A percentile compares a stretch with the other conserved stretches of the same genome.
Conservation (phyloP, 352 stramenopile species). For the Aphanomyces cochlioides region DNA sequence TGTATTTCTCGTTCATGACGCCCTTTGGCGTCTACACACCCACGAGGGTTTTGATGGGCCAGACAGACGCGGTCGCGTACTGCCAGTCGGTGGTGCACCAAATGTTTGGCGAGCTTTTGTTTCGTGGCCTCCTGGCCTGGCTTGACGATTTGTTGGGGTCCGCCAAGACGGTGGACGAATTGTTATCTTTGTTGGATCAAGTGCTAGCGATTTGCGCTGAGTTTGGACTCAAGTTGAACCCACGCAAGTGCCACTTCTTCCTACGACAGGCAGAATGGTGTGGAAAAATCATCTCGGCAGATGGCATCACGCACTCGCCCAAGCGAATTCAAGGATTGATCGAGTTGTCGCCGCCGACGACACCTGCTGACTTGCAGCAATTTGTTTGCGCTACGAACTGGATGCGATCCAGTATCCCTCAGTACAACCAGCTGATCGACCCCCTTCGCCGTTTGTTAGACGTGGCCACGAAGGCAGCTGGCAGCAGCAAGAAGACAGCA, state of each 20-base stretch:
- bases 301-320: slow-evolving; percentile 13
- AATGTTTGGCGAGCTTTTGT: no score
- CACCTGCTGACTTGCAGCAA: slow-evolving; percentile 31
- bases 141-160: no score
- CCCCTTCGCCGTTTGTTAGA: slow-evolving; percentile 14
- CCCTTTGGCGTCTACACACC: slow-evolving; percentile 28
- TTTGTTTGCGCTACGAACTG: slow-evolving; percentile 37
- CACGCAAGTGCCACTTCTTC: slow-evolving; percentile 40
- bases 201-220: no score
- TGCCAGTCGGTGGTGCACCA: no score
- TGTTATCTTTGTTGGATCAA: no score
- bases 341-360: slow-evolving; percentile 10
- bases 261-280: slow-evolving; percentile 32
- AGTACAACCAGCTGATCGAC: background rate
- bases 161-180: no score
- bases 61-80: slow-evolving; percentile 30
- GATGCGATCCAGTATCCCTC: slow-evolving; percentile 33
- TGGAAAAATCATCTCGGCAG: slow-evolving; percentile 32
- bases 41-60: slow-evolving; percentile 32
- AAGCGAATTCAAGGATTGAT: slow-evolving; percentile 15
- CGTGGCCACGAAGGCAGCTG: background rate
- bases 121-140: no score
- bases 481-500: slow-evolving; percentile 7
- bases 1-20: slow-evolving; percentile 34
- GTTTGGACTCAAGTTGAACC: no score